These are phyloP conservation scores for Globisporangium canariense DNA, from an alignment of 352 stramenopile species.

Conservation along the genomic window DNA sequence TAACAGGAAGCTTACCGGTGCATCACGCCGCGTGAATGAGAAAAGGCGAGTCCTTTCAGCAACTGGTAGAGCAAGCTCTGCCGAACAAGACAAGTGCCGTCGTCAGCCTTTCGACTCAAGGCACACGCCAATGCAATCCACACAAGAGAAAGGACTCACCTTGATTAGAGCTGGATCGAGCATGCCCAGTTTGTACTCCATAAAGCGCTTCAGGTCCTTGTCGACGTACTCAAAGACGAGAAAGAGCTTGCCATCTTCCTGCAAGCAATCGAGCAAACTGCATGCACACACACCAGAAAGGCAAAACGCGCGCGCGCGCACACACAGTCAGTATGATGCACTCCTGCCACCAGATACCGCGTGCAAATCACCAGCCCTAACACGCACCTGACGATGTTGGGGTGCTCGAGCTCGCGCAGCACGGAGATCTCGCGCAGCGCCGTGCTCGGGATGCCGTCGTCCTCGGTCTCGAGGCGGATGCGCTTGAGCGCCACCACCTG, in stretches of 20 bases:
- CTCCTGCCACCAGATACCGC: neutral
- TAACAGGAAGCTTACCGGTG: slow-evolving; percentile 51
- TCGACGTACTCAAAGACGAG: slow-evolving; percentile 99
- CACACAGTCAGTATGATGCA: neutral
- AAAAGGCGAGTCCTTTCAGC: slow-evolving; percentile 84
- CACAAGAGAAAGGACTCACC: slow-evolving; percentile 13
- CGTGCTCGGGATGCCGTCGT: slow-evolving; percentile 98
- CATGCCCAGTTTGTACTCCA: slow-evolving; percentile 86
- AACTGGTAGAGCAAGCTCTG: slow-evolving; percentile 83
- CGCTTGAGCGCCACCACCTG: slow-evolving; percentile 94
- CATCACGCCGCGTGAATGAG: slow-evolving; percentile 85
- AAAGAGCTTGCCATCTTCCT: slow-evolving; percentile 95
- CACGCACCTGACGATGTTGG: slow-evolving; percentile 95
- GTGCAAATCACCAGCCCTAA: neutral
- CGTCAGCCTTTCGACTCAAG: neutral
- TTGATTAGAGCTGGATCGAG: slow-evolving; percentile 66
- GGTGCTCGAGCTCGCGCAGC: slow-evolving; percentile 96
- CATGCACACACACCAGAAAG: neutral
- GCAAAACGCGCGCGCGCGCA: neutral
- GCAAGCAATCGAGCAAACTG: slow-evolving; percentile 92
- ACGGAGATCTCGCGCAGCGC: slow-evolving; percentile 98
- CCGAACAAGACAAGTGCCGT: neutral
- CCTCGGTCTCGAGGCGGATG: slow-evolving; percentile 98
- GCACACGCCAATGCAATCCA: neutral
- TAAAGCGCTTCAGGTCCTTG: slow-evolving; percentile 96